Base-by-base conservation (phyloP, 371 early-diverging fungal species). In the Mortierella sp. region DNA sequence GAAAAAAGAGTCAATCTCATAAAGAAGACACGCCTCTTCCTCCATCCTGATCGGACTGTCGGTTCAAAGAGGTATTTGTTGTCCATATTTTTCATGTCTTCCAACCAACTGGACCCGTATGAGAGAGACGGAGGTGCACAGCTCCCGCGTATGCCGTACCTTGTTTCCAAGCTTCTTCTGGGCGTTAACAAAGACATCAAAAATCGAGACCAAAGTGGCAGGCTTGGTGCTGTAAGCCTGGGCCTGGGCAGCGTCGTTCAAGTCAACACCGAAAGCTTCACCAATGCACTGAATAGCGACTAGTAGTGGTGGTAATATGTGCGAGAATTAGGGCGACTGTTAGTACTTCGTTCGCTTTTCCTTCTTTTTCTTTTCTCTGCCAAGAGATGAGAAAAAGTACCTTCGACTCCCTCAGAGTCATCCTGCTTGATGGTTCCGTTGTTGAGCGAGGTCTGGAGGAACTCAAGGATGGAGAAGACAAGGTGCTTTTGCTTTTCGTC, bases 241-340 rank as follows among this genome's bases (percentile, higher is more conserved):
- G 73, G 92, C 88, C 80, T 95, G 95, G 24, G 86, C 91, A 29
- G 90, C 89, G 86, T 98, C 96, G 54, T 88, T 88, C 73, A 90
- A 76, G 85, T 97, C 95, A 75, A 99, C 94, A 48, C 94, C 96
- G 89, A 98, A 99, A 43, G 97, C 97, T 78, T 98, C 98, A 75
- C 95, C 94, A 72, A 99, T 96, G 90, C 98, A 97, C 84, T 98
- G 98, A 88, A 96, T 95, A 80, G 98, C 98, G 71, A 98, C 95
- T 93, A 87, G 51, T 51, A n/a, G 5, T 41, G 6, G 14, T 46
- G 4, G 46, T 46, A 18, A 18, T 16, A 38, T 55, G 48, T 46
- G 48, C 32, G 32, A 65, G 43, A 65, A 35, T 55, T 32, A 65
- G 56, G 68, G 44, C 51, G 27, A 24, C 24, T 27, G 29, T 70